Evolutionary conservation across 345 rosid species (phyloP), one percentile per base, ranked within the genome.

Genomic region (Pugionium cornutum): DNA sequence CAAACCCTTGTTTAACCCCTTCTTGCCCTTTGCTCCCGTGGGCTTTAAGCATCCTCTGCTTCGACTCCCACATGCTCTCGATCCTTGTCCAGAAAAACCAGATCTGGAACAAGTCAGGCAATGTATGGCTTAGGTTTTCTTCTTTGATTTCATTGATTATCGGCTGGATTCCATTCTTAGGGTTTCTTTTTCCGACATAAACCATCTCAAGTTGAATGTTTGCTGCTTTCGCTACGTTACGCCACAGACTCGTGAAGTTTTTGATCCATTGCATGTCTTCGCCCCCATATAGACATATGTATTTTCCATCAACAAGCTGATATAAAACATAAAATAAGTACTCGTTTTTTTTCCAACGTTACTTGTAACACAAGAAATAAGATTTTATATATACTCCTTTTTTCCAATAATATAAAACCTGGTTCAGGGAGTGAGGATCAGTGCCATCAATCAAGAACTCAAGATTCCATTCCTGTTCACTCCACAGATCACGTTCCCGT

Each of bases 41-140:
- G 32, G 64, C 51, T 48, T 75, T 75, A 4, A 75, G 70, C 75
- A 69, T 69, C 44, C 75, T 45, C 44, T 75, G 78, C 80, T 87
- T 89, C 42, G 97, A 89, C 79, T 82, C 89, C 46, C 91, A 46
- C 97, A 89, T 89, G 70, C 88, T 82, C 66, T 92, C 88, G 0
- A 92, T 57, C 64, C 98, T 78, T 7, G 86, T 89, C 98, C 98
- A 92, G 74, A 92, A 92, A 75, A 84, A 87, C 91, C 87, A 83
- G 4, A 82, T 66, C 46, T 69, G 64, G 42, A 74, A 59, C 43
- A 81, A 52, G 76, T 79, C 80, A 42, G 56, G 67, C 28, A 80
- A 45, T 43, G 61, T 65, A 40, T 82, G 75, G 73, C 91, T 81
- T 2, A 83, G 81, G 0, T 78, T 73, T 3, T 83, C 87, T 2